Conservation (phyloP, 1,139 yeast species). For the Saccharomyces pastorianus region DNA sequence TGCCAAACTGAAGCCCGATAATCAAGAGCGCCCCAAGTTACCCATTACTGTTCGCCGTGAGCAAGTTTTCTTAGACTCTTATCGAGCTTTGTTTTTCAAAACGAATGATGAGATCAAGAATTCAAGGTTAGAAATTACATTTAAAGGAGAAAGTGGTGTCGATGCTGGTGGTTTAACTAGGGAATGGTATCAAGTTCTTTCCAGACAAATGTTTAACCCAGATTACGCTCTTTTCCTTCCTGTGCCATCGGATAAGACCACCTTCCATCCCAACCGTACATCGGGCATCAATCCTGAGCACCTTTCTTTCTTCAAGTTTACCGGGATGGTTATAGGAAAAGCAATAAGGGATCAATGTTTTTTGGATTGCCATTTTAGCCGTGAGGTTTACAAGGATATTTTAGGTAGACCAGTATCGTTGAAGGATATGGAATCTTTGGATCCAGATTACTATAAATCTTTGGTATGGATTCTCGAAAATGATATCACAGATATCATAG, state of each 20-base stretch:
- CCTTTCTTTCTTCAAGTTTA: constrained; percentile 83
- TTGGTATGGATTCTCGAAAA: constrained; percentile 94
- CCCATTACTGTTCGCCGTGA: constrained; percentile 73
- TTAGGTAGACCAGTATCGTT: constrained; percentile 75
- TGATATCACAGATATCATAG: constrained; percentile 90
- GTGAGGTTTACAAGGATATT: constrained; percentile 87
- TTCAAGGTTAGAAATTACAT: constrained; percentile 67
- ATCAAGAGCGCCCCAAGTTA: constrained; percentile 43
- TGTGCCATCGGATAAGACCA: constrained; percentile 84
- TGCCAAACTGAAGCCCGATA: constrained; percentile 51
- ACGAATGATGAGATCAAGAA: constrained; percentile 66
- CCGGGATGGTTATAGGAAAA: constrained; percentile 90
- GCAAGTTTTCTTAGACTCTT: constrained; percentile 87
- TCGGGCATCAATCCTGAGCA: constrained; percentile 93
- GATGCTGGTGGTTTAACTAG: constrained; percentile 98
- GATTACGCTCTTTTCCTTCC: constrained; percentile 91
- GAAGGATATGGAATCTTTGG: constrained; percentile 92
- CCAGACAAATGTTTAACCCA: constrained; percentile 94
- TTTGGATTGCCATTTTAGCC: constrained; percentile 89
- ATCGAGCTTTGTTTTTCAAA: constrained; percentile 75
- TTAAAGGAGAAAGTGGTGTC: constrained; percentile 91
- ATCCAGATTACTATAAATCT: constrained; percentile 85
- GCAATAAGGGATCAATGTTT: constrained; percentile 84
- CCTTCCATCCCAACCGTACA: constrained; percentile 91
- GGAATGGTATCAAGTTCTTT: constrained; percentile 93